phyloP scores from a whole-genome alignment of 2,329 filamentous ascomycete species.

The Elsinoe ampelina region DNA sequence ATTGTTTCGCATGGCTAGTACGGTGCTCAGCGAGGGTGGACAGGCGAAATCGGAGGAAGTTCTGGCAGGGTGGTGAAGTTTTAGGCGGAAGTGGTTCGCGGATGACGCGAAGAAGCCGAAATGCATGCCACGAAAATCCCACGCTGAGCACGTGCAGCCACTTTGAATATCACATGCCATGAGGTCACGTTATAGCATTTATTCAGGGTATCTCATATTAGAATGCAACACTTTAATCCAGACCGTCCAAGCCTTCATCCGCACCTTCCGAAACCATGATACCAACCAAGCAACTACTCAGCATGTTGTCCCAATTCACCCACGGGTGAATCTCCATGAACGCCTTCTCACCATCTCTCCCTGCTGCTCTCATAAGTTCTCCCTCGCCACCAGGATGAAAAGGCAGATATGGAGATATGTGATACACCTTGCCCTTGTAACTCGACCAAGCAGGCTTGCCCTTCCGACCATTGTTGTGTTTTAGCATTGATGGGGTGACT shows the following conservation, averaged over 20 bases:
- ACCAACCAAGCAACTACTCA: slow-evolving; percentile 52
- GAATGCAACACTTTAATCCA: slow-evolving; percentile 41
- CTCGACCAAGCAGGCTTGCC: slow-evolving; percentile 85
- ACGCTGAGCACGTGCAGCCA: neutral
- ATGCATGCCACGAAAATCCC: neutral
- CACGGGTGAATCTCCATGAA: slow-evolving; percentile 58
- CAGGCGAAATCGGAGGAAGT: neutral
- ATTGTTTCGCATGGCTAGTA: neutral
- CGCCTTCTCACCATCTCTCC: slow-evolving; percentile 58
- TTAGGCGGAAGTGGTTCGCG: slow-evolving; percentile 3
- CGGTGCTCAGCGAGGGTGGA: neutral
- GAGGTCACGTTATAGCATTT: no score
- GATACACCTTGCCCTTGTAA: slow-evolving; percentile 85
- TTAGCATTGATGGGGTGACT: slow-evolving; percentile 75
- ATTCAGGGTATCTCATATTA: neutral
- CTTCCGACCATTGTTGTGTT: slow-evolving; percentile 68
- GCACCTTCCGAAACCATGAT: slow-evolving; percentile 50
- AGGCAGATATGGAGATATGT: slow-evolving; percentile 77
- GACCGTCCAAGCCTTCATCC: slow-evolving; percentile 43
- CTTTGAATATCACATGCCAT: neutral
- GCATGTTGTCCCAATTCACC: slow-evolving; percentile 61
- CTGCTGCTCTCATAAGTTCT: slow-evolving; percentile 68
- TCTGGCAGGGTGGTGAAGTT: neutral
- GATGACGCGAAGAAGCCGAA: slow-evolving; percentile 2
- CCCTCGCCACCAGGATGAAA: slow-evolving; percentile 84